Base-by-base conservation (phyloP, 495 filamentous ascomycete species). In the Neurospora sp. region DNA sequence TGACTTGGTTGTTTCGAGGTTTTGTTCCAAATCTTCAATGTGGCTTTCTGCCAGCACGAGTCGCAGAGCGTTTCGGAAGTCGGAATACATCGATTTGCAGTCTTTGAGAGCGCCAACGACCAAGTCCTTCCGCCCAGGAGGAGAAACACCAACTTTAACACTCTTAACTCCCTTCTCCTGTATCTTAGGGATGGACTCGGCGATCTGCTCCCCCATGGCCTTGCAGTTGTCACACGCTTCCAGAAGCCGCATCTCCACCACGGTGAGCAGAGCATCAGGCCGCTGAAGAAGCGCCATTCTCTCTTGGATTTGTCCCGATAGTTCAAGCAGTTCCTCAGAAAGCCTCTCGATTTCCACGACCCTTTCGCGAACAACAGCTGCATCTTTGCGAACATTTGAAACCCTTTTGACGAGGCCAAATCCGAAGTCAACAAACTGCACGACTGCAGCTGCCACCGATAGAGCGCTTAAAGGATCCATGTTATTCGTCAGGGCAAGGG, bases 381-480 rank as follows among this genome's bases (percentile, higher is more conserved):
- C 44, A 23, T 48, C 44, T 48, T 11, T 48, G 9, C n/a, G 44
- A 11, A 48, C 20, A 48, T 48, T 23, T 11, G 44, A 48, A 1
- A 9, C n/a, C 20, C 23, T 48, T 23, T 48, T 48, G n/a, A 48
- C 44, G 4, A 48, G 44, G 44, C 44, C 44, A 11, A 23, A 20
- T 23, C 44, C 44, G 44, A 48, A 35, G 4, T 35, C 35, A 35
- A 48, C 44, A 5, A 48, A 48, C 44, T 48, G 44, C 44, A 48
- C 44, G 44, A 70, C 69, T 10, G 69, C 37, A 18, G 31, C 20
- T 7, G 74, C 74, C 1, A 75, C 31, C 54, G 54, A 59, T 16
- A 75, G 20, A 71, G 74, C 74, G 14, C 42, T 71, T 8, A 75
- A 9, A 27, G 72, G 72, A 39, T 75, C 74, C 74, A 75, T 75